Percentiles rank a stretch among this genome's conserved stretches.
Conservation (phyloP, 306 rosid genomes). For the Prinsepia uniflora region DNA sequence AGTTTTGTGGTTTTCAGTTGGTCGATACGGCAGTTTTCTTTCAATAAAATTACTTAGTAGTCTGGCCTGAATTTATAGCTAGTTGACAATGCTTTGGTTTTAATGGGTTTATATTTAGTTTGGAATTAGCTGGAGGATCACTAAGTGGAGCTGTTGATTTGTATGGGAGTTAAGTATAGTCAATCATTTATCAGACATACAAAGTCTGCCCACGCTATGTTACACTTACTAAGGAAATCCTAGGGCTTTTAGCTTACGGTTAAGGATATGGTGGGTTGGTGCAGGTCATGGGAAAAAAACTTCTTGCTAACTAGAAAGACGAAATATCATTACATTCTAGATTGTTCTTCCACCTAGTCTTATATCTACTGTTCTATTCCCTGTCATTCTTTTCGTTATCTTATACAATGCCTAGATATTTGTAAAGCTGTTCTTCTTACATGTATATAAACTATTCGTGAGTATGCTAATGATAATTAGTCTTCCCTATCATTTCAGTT, state of each 20-base stretch:
- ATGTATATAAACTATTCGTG: neutral
- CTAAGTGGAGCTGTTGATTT: neutral
- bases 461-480: neutral
- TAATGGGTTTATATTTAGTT: neutral
- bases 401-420: neutral
- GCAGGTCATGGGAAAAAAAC: neutral
- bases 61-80: neutral
- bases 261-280: neutral
- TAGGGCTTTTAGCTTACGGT: neutral
- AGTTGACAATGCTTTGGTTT: neutral
- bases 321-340: neutral
- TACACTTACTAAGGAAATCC: neutral
- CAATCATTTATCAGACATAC: neutral
- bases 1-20: neutral
- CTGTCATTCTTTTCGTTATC: neutral
- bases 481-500: conserved; percentile 32
- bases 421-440: neutral
- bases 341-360: neutral
- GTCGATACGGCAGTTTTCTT: neutral
- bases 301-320: neutral
- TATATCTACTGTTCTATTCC: neutral
- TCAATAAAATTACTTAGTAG: neutral
- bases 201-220: neutral
- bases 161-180: neutral
- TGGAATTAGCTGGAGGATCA: neutral